Evolutionary conservation across 345 rosid genomes (phyloP).

Genomic region (Camelina neglecta): DNA sequence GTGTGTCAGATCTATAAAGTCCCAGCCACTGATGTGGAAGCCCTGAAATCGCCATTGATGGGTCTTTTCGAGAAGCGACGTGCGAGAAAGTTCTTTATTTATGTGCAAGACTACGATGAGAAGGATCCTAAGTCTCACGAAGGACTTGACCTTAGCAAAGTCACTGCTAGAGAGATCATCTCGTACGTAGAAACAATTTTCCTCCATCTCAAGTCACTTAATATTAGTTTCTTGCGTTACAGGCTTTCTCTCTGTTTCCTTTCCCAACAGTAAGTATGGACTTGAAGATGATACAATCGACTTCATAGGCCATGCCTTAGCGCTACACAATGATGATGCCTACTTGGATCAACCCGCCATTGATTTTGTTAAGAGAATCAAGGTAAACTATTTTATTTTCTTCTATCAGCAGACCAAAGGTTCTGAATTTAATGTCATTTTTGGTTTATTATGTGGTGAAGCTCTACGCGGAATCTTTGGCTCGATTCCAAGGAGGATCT

Average conservation of each 20-base stretch:
- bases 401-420: neutral
- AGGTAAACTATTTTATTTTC: slow-evolving; percentile 49
- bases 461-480: slow-evolving; percentile 92
- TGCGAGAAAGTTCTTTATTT: slow-evolving; percentile 89
- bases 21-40: slow-evolving; percentile 89
- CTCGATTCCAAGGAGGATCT: slow-evolving; percentile 93
- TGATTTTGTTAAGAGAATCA: slow-evolving; percentile 81
- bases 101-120: slow-evolving; percentile 89
- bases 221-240: slow-evolving; percentile 21
- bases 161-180: slow-evolving; percentile 81
- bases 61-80: slow-evolving; percentile 93
- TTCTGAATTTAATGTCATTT: neutral
- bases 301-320: slow-evolving; percentile 93
- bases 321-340: slow-evolving; percentile 72
- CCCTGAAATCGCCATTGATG: slow-evolving; percentile 88
- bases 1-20: slow-evolving; percentile 73
- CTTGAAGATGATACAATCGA: slow-evolving; percentile 91
- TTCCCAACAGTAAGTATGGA: slow-evolving; percentile 63
- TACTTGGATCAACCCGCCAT: slow-evolving; percentile 82
- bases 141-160: slow-evolving; percentile 79
- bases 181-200: slow-evolving; percentile 47
- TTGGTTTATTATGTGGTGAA: slow-evolving; percentile 40
- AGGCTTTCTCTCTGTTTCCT: slow-evolving; percentile 20
- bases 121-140: slow-evolving; percentile 93
- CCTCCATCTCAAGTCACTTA: neutral